Base-by-base conservation (phyloP, 768 basidiomycete species). In the Imleria badia region DNA sequence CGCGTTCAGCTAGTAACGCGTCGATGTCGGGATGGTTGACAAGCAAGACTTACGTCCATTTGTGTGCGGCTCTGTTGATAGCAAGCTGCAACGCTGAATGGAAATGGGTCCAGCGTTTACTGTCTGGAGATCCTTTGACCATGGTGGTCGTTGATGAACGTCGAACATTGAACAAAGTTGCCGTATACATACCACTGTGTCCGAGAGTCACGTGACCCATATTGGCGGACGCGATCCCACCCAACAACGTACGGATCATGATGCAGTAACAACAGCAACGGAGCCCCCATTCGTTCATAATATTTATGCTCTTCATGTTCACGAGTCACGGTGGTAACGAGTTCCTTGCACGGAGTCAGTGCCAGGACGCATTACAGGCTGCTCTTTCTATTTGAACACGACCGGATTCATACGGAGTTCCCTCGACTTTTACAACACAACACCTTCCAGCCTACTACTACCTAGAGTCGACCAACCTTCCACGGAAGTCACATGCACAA, bases 351-450 rank as follows among this genome's bases (percentile, higher is more conserved):
- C 75, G 83, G 54, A 82, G 80, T 60, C 83, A 84, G 52, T 88
- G 87, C 66, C 77, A 87, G 64, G 81, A 89, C 57, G 74, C 82
- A n/a, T 64, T 92, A 6, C 72, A 76, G 30, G 76, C 76, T 8
- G 73, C 20, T 86, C 89, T 1, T 92, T 90, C 65, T 89, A 85
- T 60, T 68, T 75, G 5, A 94, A 94, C 65, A 77, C 88, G 41
- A 91, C 91, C 15, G 91, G 91, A 8, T 91, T 89, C 66, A 78
- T 89, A 54, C 84, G 84, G 50, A 89, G 88, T 4, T 73, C 81
- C 41, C 69, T 82, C 14, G 72, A 74, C 36, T 81, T 82, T 61
- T 76, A 83, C 63, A 93, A 92, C 64, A 81, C 91, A 40, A 81
- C 88, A 3, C 72, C 75, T 19, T 62, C 76, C 9, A 70, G 73